These are phyloP conservation scores for Penstemon newberryi DNA, from an alignment of 257 asterid genomes.

Conservation along the genomic window DNA sequence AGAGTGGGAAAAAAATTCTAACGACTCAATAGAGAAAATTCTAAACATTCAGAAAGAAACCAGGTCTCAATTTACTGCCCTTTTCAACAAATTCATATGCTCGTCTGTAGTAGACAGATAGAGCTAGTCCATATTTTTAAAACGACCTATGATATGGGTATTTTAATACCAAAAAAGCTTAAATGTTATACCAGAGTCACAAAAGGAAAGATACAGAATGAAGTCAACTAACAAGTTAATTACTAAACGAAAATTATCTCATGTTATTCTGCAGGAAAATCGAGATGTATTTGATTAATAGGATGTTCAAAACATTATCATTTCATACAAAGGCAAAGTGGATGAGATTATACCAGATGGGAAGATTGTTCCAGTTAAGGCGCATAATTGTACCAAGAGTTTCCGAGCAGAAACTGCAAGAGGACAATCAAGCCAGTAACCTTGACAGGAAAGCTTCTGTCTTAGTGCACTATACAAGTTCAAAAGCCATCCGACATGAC, in stretches of 20 bases:
- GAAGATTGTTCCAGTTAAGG: slow-evolving; percentile 74
- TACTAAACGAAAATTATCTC: not conserved
- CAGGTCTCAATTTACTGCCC: slow-evolving; percentile 3
- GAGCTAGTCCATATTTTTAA: no score
- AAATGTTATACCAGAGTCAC: no score
- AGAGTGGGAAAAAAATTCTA: not conserved
- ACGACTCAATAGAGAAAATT: no score
- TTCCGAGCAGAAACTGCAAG: slow-evolving; percentile 89
- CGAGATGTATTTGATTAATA: slow-evolving; percentile 8
- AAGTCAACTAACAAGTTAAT: not conserved
- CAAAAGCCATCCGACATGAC: slow-evolving; percentile 88
- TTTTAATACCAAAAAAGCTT: no score
- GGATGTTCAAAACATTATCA: slow-evolving; percentile 19
- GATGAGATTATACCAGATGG: slow-evolving; percentile 64
- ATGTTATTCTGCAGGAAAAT: slow-evolving; percentile 2
- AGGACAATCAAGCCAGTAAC: slow-evolving; percentile 95
- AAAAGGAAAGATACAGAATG: no score
- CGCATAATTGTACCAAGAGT: slow-evolving; percentile 81
- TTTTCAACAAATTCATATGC: slow-evolving; percentile 15
- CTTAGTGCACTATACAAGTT: slow-evolving; percentile 76
- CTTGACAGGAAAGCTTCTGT: slow-evolving; percentile 73
- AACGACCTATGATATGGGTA: no score
- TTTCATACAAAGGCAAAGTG: slow-evolving; percentile 12
- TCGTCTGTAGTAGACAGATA: slow-evolving; percentile 6
- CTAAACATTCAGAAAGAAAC: not conserved